phyloP scores from a whole-genome alignment of 257 asterid genomes.

The Ajuga chamaepitys region DNA sequence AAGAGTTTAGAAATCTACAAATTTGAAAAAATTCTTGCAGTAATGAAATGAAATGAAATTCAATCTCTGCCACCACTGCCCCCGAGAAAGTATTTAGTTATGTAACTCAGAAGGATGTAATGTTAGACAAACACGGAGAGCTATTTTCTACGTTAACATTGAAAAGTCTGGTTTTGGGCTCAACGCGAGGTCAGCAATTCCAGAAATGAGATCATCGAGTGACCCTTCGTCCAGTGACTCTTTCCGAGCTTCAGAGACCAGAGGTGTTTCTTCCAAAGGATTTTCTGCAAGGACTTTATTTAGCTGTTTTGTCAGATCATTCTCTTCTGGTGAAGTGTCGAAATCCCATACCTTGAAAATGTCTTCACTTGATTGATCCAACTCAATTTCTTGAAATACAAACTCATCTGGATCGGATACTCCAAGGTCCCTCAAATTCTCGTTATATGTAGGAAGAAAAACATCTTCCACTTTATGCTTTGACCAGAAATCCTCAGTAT shows the following conservation, averaged over 20 bases:
- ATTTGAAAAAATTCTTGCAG: too few relatives aligned
- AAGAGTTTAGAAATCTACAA: too few relatives aligned
- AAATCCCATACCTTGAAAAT: slow-evolving; percentile 43
- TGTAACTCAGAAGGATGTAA: not conserved
- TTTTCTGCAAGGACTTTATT: slow-evolving; percentile 22
- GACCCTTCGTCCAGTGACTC: slow-evolving; percentile 18
- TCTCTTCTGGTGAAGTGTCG: slow-evolving; percentile 26
- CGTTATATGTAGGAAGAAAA: slow-evolving; percentile 51
- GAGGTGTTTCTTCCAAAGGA: slow-evolving; percentile 11
- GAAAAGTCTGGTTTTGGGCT: not conserved
- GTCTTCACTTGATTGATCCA: slow-evolving; percentile 25
- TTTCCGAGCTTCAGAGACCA: slow-evolving; percentile 16
- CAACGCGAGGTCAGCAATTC: slow-evolving; percentile 53
- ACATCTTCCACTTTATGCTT: slow-evolving; percentile 28
- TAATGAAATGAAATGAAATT: not conserved
- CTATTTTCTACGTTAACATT: not conserved
- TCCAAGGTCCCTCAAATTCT: slow-evolving; percentile 26
- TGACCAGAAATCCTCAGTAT: slow-evolving; percentile 32
- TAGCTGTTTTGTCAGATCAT: slow-evolving; percentile 30
- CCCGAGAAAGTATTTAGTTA: not conserved
- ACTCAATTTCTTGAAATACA: slow-evolving; percentile 20
- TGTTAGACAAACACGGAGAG: not conserved
- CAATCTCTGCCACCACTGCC: not conserved
- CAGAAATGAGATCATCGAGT: slow-evolving; percentile 43
- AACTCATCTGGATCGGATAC: slow-evolving; percentile 25